A percentile compares a stretch with the other conserved stretches of the same genome.
phyloP scores from a whole-genome alignment of 192 early-diverging fungal genomes.

The Linnemannia exigua region DNA sequence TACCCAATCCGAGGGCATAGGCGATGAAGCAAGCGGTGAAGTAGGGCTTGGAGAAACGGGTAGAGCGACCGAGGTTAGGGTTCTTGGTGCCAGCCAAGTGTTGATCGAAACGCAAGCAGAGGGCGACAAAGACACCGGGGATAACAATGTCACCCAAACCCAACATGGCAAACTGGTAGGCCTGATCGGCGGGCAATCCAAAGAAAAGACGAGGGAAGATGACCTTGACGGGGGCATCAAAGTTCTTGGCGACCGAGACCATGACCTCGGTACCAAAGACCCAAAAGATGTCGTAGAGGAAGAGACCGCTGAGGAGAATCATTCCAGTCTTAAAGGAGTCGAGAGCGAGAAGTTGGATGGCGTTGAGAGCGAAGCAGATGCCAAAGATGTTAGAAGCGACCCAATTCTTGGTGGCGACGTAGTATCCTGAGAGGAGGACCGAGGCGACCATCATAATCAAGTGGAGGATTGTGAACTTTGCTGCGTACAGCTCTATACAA shows the following conservation, averaged over 20 bases:
- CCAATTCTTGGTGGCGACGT: constrained; percentile 94
- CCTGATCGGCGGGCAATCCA: constrained; percentile 60
- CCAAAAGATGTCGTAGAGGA: constrained; percentile 99
- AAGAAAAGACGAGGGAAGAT: constrained; percentile 85
- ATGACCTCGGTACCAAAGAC: constrained; percentile 99
- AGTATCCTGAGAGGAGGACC: constrained; percentile 75
- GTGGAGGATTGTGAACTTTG: constrained; percentile 78
- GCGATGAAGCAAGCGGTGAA: constrained; percentile 86
- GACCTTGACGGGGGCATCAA: constrained; percentile 98
- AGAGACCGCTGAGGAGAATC: constrained; percentile 90
- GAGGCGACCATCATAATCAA: constrained; percentile 69
- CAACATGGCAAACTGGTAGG: constrained; percentile 87
- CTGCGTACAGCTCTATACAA: constrained; percentile 62
- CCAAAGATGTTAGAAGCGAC: constrained; percentile 91
- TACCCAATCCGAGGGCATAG: constrained; percentile 87
- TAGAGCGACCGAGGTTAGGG: constrained; percentile 66
- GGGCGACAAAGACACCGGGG: constrained; percentile 94
- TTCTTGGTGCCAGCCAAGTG: constrained; percentile 75
- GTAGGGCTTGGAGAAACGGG: constrained; percentile 87
- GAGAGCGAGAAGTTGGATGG: constrained; percentile 88
- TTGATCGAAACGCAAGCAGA: constrained; percentile 93
- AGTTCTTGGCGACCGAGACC: constrained; percentile 96
- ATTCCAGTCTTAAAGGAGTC: constrained; percentile 99
- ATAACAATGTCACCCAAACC: constrained; percentile 98
- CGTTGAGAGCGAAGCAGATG: constrained; percentile 85